These are phyloP conservation scores for Blastobotrys muscicola DNA, from an alignment of 805 yeast species.

Conservation along the genomic window DNA sequence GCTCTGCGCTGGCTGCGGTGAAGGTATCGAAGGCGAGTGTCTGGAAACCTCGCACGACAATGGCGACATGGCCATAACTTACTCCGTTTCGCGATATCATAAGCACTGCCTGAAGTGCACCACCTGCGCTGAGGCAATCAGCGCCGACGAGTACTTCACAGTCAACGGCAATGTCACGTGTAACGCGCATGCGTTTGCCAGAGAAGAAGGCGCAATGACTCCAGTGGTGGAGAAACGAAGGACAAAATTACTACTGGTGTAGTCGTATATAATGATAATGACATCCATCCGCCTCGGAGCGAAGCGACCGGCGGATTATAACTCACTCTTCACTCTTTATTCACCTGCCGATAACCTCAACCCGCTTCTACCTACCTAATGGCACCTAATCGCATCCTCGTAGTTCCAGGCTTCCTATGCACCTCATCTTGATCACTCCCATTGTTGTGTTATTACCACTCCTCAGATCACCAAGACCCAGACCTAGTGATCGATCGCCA, in stretches of 20 bases:
- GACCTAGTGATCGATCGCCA: too few relatives aligned
- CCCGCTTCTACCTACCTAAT: too few relatives aligned
- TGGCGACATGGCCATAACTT: not conserved
- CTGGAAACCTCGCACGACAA: conserved; percentile 41
- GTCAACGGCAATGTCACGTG: conserved; percentile 27
- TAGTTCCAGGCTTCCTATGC: too few relatives aligned
- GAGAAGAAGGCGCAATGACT: conserved; percentile 1
- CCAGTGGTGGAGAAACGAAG: conserved; percentile 20
- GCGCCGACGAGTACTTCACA: conserved; percentile 26
- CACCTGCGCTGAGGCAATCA: conserved; percentile 36
- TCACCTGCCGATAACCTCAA: too few relatives aligned
- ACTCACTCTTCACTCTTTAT: too few relatives aligned
- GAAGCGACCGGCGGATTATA: too few relatives aligned
- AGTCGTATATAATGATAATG: conserved; percentile 6
- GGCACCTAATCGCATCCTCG: too few relatives aligned
- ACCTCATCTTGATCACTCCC: too few relatives aligned
- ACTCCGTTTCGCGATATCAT: conserved; percentile 70
- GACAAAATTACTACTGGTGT: conserved; percentile 25
- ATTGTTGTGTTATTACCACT: too few relatives aligned
- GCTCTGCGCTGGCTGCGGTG: conserved; percentile 57
- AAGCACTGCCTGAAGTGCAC: conserved; percentile 59
- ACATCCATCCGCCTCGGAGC: not conserved
- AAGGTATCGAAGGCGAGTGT: conserved; percentile 86
- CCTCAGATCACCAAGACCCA: too few relatives aligned
- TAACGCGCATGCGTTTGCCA: conserved; percentile 25